Conservation (phyloP, 2,329 filamentous ascomycete genomes). For the Ophiostoma tasmaniense region DNA sequence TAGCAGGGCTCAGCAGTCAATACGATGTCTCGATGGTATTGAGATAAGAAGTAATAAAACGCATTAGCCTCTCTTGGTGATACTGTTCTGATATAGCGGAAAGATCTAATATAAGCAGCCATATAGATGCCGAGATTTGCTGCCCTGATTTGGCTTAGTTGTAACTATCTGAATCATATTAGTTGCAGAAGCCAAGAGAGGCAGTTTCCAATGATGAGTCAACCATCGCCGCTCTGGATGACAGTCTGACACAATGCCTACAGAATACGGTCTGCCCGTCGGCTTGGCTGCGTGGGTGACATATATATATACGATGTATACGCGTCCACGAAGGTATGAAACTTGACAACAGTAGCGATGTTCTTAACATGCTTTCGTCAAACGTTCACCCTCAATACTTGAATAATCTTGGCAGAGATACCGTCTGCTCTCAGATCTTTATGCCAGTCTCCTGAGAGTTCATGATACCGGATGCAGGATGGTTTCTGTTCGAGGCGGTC, state of each 20-base stretch:
- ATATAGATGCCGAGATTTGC: neutral
- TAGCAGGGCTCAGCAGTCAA: neutral
- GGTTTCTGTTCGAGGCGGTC: neutral
- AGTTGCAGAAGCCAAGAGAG: neutral
- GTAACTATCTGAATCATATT: neutral
- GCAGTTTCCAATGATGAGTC: neutral
- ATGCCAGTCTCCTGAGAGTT: neutral
- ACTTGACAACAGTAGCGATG: neutral
- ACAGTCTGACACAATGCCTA: neutral
- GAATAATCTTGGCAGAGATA: neutral
- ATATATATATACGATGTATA: neutral
- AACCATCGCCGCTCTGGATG: neutral
- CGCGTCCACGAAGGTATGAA: neutral
- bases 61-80: neutral
- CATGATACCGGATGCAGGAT: neutral
- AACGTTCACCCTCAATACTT: too few species aligned
- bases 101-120: neutral
- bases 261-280: neutral
- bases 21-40: neutral
- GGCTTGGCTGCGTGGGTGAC: neutral
- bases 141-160: neutral
- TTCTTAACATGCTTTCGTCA: too few species aligned
- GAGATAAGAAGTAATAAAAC: neutral
- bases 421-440: neutral
- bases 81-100: neutral